Evolutionary conservation across 1,284 basidiomycete species (phyloP), one percentile per base, ranked within the genome.

Genomic region (Trametes pubescens): DNA sequence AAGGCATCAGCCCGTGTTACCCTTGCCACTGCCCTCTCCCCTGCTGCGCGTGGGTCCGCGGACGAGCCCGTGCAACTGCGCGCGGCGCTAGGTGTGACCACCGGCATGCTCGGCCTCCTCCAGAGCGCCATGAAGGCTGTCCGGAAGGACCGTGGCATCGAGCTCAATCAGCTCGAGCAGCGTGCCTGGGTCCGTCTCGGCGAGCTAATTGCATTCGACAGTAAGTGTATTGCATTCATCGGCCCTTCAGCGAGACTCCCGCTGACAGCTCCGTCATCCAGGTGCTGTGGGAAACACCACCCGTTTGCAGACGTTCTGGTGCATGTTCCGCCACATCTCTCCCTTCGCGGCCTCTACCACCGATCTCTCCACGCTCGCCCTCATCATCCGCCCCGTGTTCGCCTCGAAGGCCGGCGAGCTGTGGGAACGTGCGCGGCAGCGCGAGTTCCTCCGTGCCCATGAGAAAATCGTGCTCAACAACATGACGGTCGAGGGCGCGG

Each of bases 351-450:
- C 76, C 0, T 78, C 80, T 1, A 77, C 84, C 2, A 78, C 78
- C 4, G 84, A 89, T 51, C 75, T 87, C n/a, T 79, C 81, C 7
- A 88, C 88, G 0, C 79, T 88, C 18, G 84, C 89, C 0, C 76
- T 91, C 26, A 79, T 87, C 53, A 75, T 86, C 29, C 80, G 79
- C 54, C 73, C 78, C 69, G 55, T 83, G 66, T 78, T 79, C 70
- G 69, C 67, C 26, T 71, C 86, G 3, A 80, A 81, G 26, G 76
- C 79, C 2, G 57, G 66, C 21, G 67, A 69, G 55, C 71, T 79
- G 26, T 77, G 78, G 77, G 71, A 71, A 3, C 69, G 72, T 43
- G 73, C 71, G 48, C 71, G 68, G 53, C 69, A 71, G 57, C 75
- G 69, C 52, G 75, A 76, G 61, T 72, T 75, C 40, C 74, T 81